Evolutionary conservation across 768 basidiomycete genomes (phyloP).

Genomic region (Cyclocybe aegerita): DNA sequence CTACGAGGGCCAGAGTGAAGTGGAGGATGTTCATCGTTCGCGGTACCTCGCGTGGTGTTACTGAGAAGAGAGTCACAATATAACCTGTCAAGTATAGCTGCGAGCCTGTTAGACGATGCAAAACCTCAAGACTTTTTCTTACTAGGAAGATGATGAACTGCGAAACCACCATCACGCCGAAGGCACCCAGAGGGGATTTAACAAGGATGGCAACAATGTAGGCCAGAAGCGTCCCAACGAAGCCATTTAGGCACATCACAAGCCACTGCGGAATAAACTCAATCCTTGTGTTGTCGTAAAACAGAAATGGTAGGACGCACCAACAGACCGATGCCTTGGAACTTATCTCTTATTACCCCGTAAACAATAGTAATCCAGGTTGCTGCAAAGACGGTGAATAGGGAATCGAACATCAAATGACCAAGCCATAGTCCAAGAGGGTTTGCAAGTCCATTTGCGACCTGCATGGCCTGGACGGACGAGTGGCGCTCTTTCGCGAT

Average conservation of each 20-base stretch:
- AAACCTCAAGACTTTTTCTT: slow-evolving; percentile 25
- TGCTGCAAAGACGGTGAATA: slow-evolving; percentile 55
- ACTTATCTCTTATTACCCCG: slow-evolving; percentile 54
- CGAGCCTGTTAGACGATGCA: slow-evolving; percentile 39
- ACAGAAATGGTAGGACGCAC: slow-evolving; percentile 25
- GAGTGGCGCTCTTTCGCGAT: slow-evolving; percentile 70
- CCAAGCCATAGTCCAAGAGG: slow-evolving; percentile 77
- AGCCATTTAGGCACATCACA: slow-evolving; percentile 65
- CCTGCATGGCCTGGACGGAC: slow-evolving; percentile 79
- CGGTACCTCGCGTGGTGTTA: slow-evolving; percentile 6
- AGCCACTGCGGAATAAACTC: slow-evolving; percentile 53
- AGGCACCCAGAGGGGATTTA: slow-evolving; percentile 67
- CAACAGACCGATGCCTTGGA: slow-evolving; percentile 67
- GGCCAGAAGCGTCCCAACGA: slow-evolving; percentile 64
- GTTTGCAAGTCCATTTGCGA: slow-evolving; percentile 72
- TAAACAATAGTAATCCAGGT: slow-evolving; percentile 66
- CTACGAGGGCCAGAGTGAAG: slow-evolving; percentile 16
- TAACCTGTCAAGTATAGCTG: slow-evolving; percentile 18
- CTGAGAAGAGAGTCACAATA: slow-evolving; percentile 14
- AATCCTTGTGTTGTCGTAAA: background rate
- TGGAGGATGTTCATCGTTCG: slow-evolving; percentile 15
- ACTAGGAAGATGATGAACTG: slow-evolving; percentile 73
- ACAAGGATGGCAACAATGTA: slow-evolving; percentile 62
- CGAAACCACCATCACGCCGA: slow-evolving; percentile 69
- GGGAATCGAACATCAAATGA: slow-evolving; percentile 72